Evolutionary conservation across 768 basidiomycete species (phyloP).

Genomic region (Lentinula aciculospora): DNA sequence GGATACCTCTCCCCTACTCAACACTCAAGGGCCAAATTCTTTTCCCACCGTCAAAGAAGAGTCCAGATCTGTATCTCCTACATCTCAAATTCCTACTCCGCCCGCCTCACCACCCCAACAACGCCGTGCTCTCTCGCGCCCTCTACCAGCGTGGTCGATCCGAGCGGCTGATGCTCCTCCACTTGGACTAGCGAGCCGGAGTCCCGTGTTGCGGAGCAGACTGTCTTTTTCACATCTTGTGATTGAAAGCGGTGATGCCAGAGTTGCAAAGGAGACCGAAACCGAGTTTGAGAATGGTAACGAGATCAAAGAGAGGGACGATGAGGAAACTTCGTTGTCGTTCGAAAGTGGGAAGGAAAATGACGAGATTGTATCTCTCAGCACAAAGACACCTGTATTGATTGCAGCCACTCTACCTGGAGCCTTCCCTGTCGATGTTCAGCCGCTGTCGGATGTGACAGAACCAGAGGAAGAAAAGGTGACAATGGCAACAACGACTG

Average conservation of each 20-base stretch:
- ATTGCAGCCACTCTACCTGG: constrained; percentile 20
- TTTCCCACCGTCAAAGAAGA: constrained; percentile 12
- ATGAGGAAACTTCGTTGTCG: neutral
- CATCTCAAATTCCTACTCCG: constrained; percentile 35
- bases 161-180: constrained; percentile 37
- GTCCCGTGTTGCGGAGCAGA: neutral
- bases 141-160: constrained; percentile 30
- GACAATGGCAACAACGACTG: neutral
- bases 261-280: neutral
- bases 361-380: neutral
- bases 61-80: constrained; percentile 8
- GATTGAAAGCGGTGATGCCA: neutral
- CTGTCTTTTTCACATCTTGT: neutral
- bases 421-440: constrained; percentile 19
- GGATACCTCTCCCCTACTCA: constrained; percentile 10
- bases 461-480: neutral
- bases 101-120: constrained; percentile 32
- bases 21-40: constrained; percentile 11
- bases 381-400: neutral
- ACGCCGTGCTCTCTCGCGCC: neutral
- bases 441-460: neutral
- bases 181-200: constrained; percentile 24
- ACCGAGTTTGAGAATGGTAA: neutral
- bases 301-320: constrained; percentile 1
- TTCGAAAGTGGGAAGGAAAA: neutral